A percentile compares a stretch with the other conserved stretches of the same genome.
Evolutionary conservation across 1,284 basidiomycete genomes (phyloP).

Genomic region (Ustilago sp.): DNA sequence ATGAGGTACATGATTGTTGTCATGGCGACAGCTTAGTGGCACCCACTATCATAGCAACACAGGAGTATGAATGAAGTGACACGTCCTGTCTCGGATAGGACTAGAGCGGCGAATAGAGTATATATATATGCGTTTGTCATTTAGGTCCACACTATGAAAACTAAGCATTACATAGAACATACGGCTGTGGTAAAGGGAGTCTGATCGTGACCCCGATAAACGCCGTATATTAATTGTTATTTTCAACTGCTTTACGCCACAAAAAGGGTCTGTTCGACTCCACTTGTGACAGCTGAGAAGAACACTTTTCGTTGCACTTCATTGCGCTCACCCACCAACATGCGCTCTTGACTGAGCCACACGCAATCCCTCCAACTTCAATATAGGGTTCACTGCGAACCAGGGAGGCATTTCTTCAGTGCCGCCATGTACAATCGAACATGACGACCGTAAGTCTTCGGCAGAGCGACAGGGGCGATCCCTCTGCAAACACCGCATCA

Average conservation of each 20-base stretch:
- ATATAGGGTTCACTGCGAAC: background rate
- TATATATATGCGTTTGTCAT: too few species aligned
- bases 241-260: conserved; percentile 43
- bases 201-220: too few species aligned
- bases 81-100: too few species aligned
- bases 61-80: too few species aligned
- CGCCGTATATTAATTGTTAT: too few species aligned
- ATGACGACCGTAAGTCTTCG: conserved; percentile 1
- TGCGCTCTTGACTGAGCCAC: conserved; percentile 14
- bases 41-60: too few species aligned
- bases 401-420: background rate
- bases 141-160: too few species aligned
- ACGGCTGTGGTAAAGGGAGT: too few species aligned
- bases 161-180: too few species aligned
- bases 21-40: too few species aligned
- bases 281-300: conserved; percentile 7
- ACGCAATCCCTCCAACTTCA: background rate
- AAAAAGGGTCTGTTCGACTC: conserved; percentile 9
- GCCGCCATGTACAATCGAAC: background rate
- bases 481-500: background rate
- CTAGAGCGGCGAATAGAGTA: too few species aligned
- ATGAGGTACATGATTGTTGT: too few species aligned
- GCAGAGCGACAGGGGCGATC: background rate
- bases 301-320: conserved; percentile 8
- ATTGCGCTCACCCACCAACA: background rate